Conservation (phyloP, 495 filamentous ascomycete species). For the Aspergillus panamensis region DNA sequence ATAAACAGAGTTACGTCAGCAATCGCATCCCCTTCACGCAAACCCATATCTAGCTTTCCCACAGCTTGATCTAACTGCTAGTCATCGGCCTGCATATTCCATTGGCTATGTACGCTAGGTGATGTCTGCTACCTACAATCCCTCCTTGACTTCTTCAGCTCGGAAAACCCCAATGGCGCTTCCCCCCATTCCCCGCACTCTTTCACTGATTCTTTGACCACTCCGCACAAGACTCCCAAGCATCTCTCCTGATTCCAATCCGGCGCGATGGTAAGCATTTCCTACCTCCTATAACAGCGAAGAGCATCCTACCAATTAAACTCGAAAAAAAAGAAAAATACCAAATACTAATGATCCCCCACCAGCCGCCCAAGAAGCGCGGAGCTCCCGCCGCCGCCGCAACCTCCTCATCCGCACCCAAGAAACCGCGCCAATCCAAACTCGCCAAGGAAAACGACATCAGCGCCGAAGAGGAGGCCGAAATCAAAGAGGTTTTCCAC, state of each 20-base stretch:
- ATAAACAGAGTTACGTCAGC: slow-evolving; percentile 41
- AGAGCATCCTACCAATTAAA: background rate
- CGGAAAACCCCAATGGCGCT: slow-evolving; percentile 4
- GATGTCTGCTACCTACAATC: no score
- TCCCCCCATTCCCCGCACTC: background rate
- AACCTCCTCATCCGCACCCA: slow-evolving; percentile 32
- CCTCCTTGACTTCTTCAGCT: background rate
- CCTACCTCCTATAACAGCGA: background rate
- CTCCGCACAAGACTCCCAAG: background rate
- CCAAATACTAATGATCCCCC: background rate
- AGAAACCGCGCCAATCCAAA: slow-evolving; percentile 64
- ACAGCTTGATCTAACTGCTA: no score
- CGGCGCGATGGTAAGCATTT: slow-evolving; percentile 6
- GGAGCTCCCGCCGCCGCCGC: slow-evolving; percentile 25
- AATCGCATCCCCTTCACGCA: slow-evolving; percentile 3
- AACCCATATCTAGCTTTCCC: no score
- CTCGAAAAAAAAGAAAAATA: background rate
- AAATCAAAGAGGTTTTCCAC: slow-evolving; percentile 85
- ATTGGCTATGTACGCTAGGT: no score
- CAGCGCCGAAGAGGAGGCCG: slow-evolving; percentile 73
- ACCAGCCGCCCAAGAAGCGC: slow-evolving; percentile 43
- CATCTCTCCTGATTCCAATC: background rate
- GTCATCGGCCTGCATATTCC: no score
- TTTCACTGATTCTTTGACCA: slow-evolving; percentile 11
- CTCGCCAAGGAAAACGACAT: slow-evolving; percentile 87